Percentiles rank a stretch among this genome's conserved stretches.
Evolutionary conservation across 148 eudicot species (phyloP).

Genomic region (Heliosperma pusillum): DNA sequence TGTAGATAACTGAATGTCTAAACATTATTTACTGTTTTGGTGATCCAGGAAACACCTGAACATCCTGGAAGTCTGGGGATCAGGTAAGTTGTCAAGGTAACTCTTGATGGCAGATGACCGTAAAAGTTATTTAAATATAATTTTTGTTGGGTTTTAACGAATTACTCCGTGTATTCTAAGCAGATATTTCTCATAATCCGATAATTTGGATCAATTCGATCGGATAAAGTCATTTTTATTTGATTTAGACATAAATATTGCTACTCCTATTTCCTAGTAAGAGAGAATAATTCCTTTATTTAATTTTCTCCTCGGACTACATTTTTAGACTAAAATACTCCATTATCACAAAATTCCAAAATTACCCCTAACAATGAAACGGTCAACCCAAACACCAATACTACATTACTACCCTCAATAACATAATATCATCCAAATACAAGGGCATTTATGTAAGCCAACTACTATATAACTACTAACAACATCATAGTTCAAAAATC

Average conservation of each 20-base stretch:
- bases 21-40: no score
- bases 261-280: neutral
- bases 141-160: no score
- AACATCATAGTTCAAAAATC: neutral
- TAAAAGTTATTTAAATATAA: no score
- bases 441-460: conserved; percentile 1
- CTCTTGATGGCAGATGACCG: no score
- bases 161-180: no score
- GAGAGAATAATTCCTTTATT: neutral
- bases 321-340: neutral
- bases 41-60: no score
- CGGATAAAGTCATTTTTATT: no score
- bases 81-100: no score
- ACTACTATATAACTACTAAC: neutral
- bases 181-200: no score
- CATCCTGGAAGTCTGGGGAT: no score
- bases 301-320: neutral
- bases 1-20: no score
- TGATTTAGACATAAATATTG: neutral
- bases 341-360: neutral
- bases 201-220: no score
- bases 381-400: neutral
- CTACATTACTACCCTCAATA: neutral
- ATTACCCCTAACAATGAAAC: neutral
- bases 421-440: neutral